Base-by-base conservation (phyloP, 768 basidiomycete species). In the Lentinula edodes region DNA sequence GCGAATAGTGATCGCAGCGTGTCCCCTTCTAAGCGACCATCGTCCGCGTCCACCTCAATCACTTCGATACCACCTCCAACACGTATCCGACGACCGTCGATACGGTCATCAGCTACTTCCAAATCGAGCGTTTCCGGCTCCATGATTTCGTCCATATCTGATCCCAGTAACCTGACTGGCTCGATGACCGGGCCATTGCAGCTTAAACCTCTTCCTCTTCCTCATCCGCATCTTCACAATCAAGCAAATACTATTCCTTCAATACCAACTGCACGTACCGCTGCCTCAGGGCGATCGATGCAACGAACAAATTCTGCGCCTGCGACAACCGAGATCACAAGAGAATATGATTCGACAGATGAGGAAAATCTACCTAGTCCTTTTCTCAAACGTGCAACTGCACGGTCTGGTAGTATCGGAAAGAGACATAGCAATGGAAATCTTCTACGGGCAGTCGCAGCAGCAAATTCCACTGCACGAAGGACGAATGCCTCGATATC, bases 361-460 rank as follows among this genome's bases (percentile, higher is more conserved):
- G 91, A 91, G 69, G 91, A 91, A 71, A 93, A 92, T 70, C 78
- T 93, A 0, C 92, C 91, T 0, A 91, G 89, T 68, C 92, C 91
- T 5, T 93, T 93, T 73, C 69, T 93, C 46, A 89, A 88, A 35
- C 69, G 28, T 41, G 58, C 60, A n/a, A 38, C 53, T 20, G 10
- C 58, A 51, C 41, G 50, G 20, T 50, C 34, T 34, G 60, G 59
- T 67, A 67, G 53, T 28, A 60, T 70, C 32, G 56, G 60, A 46
- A 83, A 80, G 66, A 71, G 83, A 52, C 73, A 75, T 36, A 86
- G 83, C 65, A 78, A 73, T 23, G 85, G 83, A 0, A 79, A 84
- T 52, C 66, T 83, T 28, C 69, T 90, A 58, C 74, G 89, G 16
- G 85, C 80, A 2, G 79, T 88, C 13, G 89, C 89, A 5, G 83